These are phyloP conservation scores for Leccinum subatratum DNA, from an alignment of 1,284 basidiomycete genomes.

Conservation along the genomic window DNA sequence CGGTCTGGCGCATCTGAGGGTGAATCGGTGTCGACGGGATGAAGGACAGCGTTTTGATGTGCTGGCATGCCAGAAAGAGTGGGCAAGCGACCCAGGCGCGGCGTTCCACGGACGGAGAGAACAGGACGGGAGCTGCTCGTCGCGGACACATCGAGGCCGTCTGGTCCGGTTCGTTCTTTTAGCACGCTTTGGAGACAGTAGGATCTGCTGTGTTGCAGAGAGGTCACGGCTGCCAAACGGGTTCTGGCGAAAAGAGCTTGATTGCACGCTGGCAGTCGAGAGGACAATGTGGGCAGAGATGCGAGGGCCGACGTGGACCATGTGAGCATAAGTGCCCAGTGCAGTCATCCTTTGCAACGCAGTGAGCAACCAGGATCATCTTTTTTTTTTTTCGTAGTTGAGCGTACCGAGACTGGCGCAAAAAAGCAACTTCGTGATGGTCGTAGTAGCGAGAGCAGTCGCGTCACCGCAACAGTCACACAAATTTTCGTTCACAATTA, in stretches of 20 bases:
- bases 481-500: slow-evolving; percentile 6
- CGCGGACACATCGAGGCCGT: background rate
- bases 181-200: slow-evolving; percentile 4
- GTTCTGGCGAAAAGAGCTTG: slow-evolving; percentile 8
- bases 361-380: slow-evolving; percentile 8
- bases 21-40: slow-evolving; percentile 7
- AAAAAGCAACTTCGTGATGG: slow-evolving; percentile 24
- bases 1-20: slow-evolving; percentile 9
- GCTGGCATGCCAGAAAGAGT: background rate
- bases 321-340: slow-evolving; percentile 71
- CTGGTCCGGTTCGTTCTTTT: slow-evolving; percentile 4
- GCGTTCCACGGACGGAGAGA: slow-evolving; percentile 3
- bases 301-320: slow-evolving; percentile 68
- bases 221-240: slow-evolving; percentile 3
- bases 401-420: slow-evolving; percentile 52
- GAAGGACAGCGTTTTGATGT: slow-evolving; percentile 8
- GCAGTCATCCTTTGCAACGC: slow-evolving; percentile 60
- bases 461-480: slow-evolving; percentile 8
- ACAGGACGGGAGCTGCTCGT: background rate
- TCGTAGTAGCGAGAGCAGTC: slow-evolving; percentile 2
- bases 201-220: slow-evolving; percentile 6
- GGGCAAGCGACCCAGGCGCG: background rate
- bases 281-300: slow-evolving; percentile 29
- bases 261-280: slow-evolving; percentile 15
- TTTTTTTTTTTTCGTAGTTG: background rate